Base-by-base conservation (phyloP, 805 yeast genomes). In the Saccharomycopsis fermentans region DNA sequence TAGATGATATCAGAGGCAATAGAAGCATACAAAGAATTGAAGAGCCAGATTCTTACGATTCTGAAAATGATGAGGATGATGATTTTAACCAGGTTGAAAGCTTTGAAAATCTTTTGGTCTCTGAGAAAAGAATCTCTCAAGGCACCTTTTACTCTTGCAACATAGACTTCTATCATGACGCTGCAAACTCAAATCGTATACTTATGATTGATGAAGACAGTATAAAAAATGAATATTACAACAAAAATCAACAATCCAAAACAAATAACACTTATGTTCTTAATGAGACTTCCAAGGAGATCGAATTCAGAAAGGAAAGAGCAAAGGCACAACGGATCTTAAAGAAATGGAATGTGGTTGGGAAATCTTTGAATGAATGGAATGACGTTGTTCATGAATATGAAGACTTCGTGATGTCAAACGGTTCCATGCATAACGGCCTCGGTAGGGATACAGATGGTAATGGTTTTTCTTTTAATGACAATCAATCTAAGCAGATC, bases 341-440 rank as follows among this genome's bases (percentile, higher is more conserved):
- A 57, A 64, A 66, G 32, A 70, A 70, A 51, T 66, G 64, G 59
- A 60, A 64, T 11, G 66, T 65, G 4, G 64, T 78, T 36, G 84
- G 83, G 11, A 75, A 76, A 57, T 71, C 80, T 8, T 64, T 82
- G 55, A 78, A 76, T 63, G 87, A 81, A 63, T 79, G 83, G 77
- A 76, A 77, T 58, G 35, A 59, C 3, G 67, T 73, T 48, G 77
- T 80, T 24, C 72, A 73, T 14, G 83, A 79, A 63, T 78, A 78
- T 65, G 80, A 77, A 62, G 56, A 60, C 4, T 79, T 73, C 59
- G 66, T 77, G 59, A 65, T 65, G 56, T 65, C 64, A 6, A 21
- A 43, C 24, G 16, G 50, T 3, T 21, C 26, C n/a, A 14, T 6
- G 8, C 11, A 43, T 21, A 14, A 21, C 17, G 37, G 55, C n/a